Evolutionary conservation across 225 moss, liverwort and hornwort genomes (phyloP).

Genomic region (Physcomitrellopsis africana): DNA sequence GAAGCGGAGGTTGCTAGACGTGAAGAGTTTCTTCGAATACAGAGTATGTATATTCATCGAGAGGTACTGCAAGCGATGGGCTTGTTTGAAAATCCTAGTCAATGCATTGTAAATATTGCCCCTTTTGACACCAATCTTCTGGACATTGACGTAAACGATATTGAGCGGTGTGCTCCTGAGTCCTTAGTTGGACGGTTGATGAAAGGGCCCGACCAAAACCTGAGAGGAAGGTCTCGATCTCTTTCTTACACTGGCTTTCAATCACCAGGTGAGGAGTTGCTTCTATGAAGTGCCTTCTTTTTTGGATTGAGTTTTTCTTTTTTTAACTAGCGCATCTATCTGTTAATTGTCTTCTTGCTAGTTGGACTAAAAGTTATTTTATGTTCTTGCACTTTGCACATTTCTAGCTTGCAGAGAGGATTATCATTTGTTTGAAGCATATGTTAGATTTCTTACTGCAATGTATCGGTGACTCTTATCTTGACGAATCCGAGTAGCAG

Average conservation of each 20-base stretch:
- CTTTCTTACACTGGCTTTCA: slow-evolving; percentile 64
- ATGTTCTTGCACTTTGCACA: no score
- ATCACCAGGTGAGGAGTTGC: slow-evolving; percentile 44
- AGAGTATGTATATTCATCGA: slow-evolving; percentile 77
- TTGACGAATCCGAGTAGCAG: no score
- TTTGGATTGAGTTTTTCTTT: not conserved
- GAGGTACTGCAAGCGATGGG: slow-evolving; percentile 90
- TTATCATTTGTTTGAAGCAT: no score
- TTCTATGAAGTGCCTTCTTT: not conserved
- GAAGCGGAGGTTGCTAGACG: slow-evolving; percentile 86
- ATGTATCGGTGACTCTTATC: no score
- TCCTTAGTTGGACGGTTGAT: slow-evolving; percentile 75
- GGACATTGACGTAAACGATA: slow-evolving; percentile 83
- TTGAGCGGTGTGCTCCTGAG: slow-evolving; percentile 95
- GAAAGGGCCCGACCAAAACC: slow-evolving; percentile 65
- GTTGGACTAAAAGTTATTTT: no score
- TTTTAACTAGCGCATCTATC: no score
- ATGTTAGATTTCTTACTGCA: no score
- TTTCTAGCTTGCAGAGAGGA: no score
- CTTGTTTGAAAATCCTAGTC: slow-evolving; percentile 89
- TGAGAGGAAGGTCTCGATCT: slow-evolving; percentile 60
- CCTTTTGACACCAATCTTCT: slow-evolving; percentile 87
- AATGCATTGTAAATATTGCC: slow-evolving; percentile 96
- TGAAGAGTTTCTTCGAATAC: slow-evolving; percentile 82
- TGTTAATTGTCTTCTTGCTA: no score